phyloP scores from a whole-genome alignment of 768 basidiomycete species.

The Auricularia sp. region DNA sequence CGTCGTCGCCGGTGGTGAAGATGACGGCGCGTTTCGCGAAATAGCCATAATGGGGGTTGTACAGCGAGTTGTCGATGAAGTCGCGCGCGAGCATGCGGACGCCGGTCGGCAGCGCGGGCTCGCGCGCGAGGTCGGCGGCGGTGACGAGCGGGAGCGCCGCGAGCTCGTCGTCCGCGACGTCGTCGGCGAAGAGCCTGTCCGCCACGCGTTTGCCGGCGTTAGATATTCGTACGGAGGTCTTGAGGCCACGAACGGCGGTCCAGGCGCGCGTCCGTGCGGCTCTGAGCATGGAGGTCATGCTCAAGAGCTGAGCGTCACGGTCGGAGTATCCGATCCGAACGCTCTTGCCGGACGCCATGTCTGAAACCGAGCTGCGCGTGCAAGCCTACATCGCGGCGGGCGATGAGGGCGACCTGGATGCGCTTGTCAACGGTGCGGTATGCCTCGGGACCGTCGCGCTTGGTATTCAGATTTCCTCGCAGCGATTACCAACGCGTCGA shows the following conservation, averaged over 20 bases:
- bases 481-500: conserved; percentile 46
- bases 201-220: neutral
- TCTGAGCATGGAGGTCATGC: neutral
- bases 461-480: conserved; percentile 3
- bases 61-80: conserved; percentile 92
- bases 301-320: too few species aligned
- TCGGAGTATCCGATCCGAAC: neutral
- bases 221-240: too few species aligned
- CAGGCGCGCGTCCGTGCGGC: neutral
- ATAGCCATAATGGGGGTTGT: conserved; percentile 97
- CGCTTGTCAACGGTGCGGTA: neutral
- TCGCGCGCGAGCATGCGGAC: conserved; percentile 94
- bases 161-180: conserved; percentile 33
- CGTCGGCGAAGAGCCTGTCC: conserved; percentile 29
- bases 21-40: conserved; percentile 90
- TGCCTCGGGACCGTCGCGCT: neutral
- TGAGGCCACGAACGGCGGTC: too few species aligned
- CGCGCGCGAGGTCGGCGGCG: conserved; percentile 54
- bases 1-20: conserved; percentile 50
- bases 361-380: neutral
- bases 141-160: conserved; percentile 48
- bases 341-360: neutral
- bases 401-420: neutral
- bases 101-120: conserved; percentile 51
- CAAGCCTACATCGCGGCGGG: neutral